Conservation (phyloP, 2,329 filamentous ascomycete species). For the Chaetomium sp. region DNA sequence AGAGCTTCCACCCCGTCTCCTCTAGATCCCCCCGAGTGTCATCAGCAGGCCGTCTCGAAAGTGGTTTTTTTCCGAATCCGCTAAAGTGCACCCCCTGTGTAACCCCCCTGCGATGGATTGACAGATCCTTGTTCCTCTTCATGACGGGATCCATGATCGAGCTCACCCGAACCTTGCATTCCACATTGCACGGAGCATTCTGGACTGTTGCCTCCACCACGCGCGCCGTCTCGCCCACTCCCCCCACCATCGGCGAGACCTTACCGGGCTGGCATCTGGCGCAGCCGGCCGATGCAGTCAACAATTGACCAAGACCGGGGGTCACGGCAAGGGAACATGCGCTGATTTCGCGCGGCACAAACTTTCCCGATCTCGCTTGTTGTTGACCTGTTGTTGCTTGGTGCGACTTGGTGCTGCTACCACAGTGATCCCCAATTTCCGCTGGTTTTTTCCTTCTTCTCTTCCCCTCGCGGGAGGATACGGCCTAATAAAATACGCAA, state of each 20-base stretch:
- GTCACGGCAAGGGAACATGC: conserved; percentile 1
- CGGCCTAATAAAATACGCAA: too few species aligned
- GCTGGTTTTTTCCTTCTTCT: too few species aligned
- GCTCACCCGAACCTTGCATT: not conserved
- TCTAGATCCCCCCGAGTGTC: too few species aligned
- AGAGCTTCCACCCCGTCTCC: too few species aligned
- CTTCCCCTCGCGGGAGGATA: too few species aligned
- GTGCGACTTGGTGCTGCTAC: not conserved
- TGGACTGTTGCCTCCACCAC: not conserved
- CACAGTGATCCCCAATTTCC: too few species aligned
- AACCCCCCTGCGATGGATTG: not conserved
- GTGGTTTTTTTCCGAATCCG: too few species aligned
- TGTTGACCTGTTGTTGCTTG: not conserved
- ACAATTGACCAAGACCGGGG: conserved; percentile 2
- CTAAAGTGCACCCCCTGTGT: not conserved
- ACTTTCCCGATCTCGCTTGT: conserved; percentile 1
- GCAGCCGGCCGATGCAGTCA: not conserved
- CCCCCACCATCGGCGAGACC: too few species aligned
- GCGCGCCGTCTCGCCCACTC: too few species aligned
- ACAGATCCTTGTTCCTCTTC: not conserved
- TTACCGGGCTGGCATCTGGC: not conserved
- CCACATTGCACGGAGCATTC: not conserved
- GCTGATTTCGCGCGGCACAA: conserved; percentile 8
- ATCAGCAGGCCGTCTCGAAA: too few species aligned
- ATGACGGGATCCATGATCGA: too few species aligned